Evolutionary conservation across 768 basidiomycete genomes (phyloP), one percentile per base, ranked within the genome.

Genomic region (Kwoniella mangroviensis): DNA sequence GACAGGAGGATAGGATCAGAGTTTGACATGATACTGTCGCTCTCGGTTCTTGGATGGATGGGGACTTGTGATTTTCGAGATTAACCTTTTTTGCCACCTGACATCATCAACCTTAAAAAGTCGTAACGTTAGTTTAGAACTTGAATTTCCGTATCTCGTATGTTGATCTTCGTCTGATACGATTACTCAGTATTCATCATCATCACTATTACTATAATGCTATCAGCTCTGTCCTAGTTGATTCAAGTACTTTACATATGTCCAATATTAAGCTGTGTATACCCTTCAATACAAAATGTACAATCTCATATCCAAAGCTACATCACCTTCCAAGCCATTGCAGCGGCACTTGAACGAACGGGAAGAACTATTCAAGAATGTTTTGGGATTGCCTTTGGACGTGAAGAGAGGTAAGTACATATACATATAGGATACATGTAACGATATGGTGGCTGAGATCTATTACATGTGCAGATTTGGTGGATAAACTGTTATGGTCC

Each of bases 401-500:
- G n/a, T 53, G 3, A 57, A 65, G 17, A 34, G 67, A 60, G 72
- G 72, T 70, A 41, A 45, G 69, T 67, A 21, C 53, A n/a, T 7
- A 21, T n/a, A 9, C 4, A 9, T 15, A 49, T 49, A 3, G 19
- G 45, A 13, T 49, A 49, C 1, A 13, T 49, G 45, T 49, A 1
- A 49, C 19, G 45, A 49, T 13, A 49, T 15, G 45, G 45, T 49
- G 6, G 12, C 17, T 24, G 21, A n/a, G 22, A 42, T 63, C 13
- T 63, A 17, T 43, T 19, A 17, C 26, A 19, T 28, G 10, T 26
- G 42, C 34, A 69, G 69, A 70, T n/a, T 57, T 79, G 1, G 70
- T 71, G 3, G 60, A 63, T 13, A 57, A 65, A 19, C 45, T 79
- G 19, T 51, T 77, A 34, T 75, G 78, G 73, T 79, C 78, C 3